These are phyloP conservation scores for Rusavskia elegans DNA, from an alignment of 495 filamentous ascomycete genomes.

Conservation along the genomic window DNA sequence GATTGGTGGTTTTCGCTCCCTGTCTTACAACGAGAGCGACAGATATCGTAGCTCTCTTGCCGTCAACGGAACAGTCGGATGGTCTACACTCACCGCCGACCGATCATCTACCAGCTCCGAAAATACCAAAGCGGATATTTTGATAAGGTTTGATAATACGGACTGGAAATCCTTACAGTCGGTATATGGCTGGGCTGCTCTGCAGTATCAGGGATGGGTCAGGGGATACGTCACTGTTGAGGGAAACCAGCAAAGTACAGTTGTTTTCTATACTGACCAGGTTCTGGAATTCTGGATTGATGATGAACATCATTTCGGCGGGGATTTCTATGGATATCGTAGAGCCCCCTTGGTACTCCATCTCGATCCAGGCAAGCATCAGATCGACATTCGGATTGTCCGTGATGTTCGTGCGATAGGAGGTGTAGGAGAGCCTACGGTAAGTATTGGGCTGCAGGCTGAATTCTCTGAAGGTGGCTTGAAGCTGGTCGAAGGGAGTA, in stretches of 20 bases:
- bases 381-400: slow-evolving; percentile 34
- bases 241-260: slow-evolving; percentile 9
- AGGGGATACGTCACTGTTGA: slow-evolving; percentile 29
- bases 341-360: slow-evolving; percentile 31
- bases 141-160: slow-evolving; percentile 28
- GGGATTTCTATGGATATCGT: slow-evolving; percentile 38
- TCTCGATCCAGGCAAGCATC: slow-evolving; percentile 32
- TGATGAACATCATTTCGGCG: slow-evolving; percentile 34
- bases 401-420: slow-evolving; percentile 39
- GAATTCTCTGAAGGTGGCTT: slow-evolving; percentile 16
- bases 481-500: slow-evolving; percentile 17
- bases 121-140: slow-evolving; percentile 19
- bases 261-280: slow-evolving; percentile 27
- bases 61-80: slow-evolving; percentile 30
- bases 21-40: slow-evolving; percentile 22
- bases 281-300: slow-evolving; percentile 38
- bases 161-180: slow-evolving; percentile 35
- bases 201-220: slow-evolving; percentile 45
- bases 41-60: slow-evolving; percentile 33
- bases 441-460: slow-evolving; percentile 22
- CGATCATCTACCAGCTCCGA: slow-evolving; percentile 5
- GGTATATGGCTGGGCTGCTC: slow-evolving; percentile 43
- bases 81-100: slow-evolving; percentile 22
- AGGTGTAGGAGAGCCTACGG: slow-evolving; percentile 24
- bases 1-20: slow-evolving; percentile 32